phyloP scores from a whole-genome alignment of 2,329 filamentous ascomycete genomes.

The Sarocladium kiliense region DNA sequence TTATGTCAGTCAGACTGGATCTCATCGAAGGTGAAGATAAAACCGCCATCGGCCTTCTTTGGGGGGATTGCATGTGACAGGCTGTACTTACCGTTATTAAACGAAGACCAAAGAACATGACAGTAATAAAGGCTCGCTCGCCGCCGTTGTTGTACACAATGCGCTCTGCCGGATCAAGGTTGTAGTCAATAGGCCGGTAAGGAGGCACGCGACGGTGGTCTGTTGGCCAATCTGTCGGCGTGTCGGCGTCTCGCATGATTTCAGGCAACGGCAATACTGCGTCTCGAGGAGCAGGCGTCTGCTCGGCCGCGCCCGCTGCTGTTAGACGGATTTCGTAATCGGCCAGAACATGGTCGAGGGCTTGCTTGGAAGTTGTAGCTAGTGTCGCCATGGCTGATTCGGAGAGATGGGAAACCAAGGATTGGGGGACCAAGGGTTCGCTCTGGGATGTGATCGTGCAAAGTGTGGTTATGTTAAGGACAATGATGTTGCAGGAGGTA shows the following conservation, averaged over 20 bases:
- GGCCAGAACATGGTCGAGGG: neutral
- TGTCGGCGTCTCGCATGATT: neutral
- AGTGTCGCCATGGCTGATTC: neutral
- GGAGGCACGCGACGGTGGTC: neutral
- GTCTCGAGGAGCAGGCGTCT: neutral
- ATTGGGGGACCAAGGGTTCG: too few relatives aligned
- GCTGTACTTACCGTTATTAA: neutral
- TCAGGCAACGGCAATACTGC: neutral
- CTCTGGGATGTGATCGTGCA: too few relatives aligned
- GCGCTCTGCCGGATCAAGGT: neutral
- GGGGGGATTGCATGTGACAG: neutral
- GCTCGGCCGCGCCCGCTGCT: neutral
- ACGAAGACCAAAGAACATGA: neutral
- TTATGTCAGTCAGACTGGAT: neutral
- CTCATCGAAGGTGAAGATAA: too few relatives aligned
- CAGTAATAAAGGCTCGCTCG: neutral
- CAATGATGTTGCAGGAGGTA: neutral
- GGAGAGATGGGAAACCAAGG: neutral
- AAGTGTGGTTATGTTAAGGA: neutral
- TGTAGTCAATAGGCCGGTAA: neutral
- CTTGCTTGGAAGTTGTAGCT: neutral
- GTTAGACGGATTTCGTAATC: constrained; percentile 1
- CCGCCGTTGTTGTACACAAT: neutral
- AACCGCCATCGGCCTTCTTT: too few relatives aligned
- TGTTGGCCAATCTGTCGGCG: neutral